Percentiles rank a stretch among this genome's conserved stretches.
Evolutionary conservation across 805 yeast species (phyloP).

Genomic region (Saturnispora hagleri): DNA sequence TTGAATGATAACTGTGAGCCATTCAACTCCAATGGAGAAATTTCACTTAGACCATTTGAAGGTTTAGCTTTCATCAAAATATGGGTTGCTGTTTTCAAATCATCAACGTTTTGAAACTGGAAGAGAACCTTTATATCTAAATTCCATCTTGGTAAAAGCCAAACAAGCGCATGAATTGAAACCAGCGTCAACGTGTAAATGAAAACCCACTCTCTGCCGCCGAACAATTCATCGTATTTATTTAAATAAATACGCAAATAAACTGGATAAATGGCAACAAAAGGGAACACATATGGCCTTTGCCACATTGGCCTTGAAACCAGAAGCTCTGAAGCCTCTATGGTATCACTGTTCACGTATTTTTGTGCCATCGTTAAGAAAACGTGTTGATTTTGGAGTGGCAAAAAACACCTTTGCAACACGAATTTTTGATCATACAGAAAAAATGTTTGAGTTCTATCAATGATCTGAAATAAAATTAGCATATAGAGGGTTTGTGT

Average conservation of each 20-base stretch:
- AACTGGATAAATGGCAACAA: constrained; percentile 65
- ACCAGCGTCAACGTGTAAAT: constrained; percentile 69
- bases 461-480: neutral
- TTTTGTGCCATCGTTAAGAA: constrained; percentile 18
- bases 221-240: constrained; percentile 73
- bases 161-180: constrained; percentile 63
- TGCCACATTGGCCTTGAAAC: constrained; percentile 49
- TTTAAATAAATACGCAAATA: constrained; percentile 54
- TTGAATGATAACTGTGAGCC: constrained; percentile 59
- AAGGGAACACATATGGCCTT: constrained; percentile 80
- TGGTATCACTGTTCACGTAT: constrained; percentile 63
- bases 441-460: neutral
- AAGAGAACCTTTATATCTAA: constrained; percentile 58
- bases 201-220: constrained; percentile 93
- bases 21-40: constrained; percentile 47
- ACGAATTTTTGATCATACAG: neutral
- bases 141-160: constrained; percentile 95
- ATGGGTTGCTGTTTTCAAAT: constrained; percentile 56
- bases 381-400: neutral
- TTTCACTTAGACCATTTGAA: constrained; percentile 78
- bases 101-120: constrained; percentile 47
- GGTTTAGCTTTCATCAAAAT: constrained; percentile 74
- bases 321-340: constrained; percentile 64
- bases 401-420: neutral
- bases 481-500: too few relatives aligned